A percentile compares a stretch with the other conserved stretches of the same genome.
phyloP scores from a whole-genome alignment of 179 eudicot genomes.

The Silene vulgaris region DNA sequence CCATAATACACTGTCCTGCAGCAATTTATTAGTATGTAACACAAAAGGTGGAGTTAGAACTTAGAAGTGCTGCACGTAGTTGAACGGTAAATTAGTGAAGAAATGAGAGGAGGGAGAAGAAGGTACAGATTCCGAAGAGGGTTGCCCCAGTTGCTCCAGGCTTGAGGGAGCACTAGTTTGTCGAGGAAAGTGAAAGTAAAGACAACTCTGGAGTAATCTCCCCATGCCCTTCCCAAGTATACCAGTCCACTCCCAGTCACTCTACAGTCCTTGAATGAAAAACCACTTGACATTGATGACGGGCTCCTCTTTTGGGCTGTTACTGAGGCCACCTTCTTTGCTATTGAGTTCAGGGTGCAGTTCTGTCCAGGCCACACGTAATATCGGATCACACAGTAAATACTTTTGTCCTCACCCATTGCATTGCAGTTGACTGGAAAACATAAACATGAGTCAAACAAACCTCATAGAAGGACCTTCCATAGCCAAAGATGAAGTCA shows the following conservation, averaged over 20 bases:
- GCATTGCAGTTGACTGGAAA: neutral
- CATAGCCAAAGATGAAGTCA: conserved; percentile 69
- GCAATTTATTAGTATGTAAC: neutral
- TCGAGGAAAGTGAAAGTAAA: conserved; percentile 66
- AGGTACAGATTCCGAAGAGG: conserved; percentile 39
- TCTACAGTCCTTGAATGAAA: conserved; percentile 55
- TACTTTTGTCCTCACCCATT: neutral
- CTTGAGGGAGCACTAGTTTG: conserved; percentile 46
- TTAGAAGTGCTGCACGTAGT: neutral
- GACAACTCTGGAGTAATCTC: conserved; percentile 52
- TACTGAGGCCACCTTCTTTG: conserved; percentile 51
- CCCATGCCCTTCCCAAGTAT: conserved; percentile 75
- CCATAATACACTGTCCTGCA: conserved; percentile 61
- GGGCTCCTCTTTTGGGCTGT: conserved; percentile 58
- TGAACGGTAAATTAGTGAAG: neutral
- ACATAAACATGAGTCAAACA: neutral
- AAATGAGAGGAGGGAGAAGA: conserved; percentile 3
- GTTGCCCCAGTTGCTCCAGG: conserved; percentile 59
- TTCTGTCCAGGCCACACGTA: conserved; percentile 29
- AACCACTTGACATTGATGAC: conserved; percentile 49
- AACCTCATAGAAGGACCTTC: conserved; percentile 59
- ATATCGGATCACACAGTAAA: neutral
- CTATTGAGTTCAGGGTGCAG: conserved; percentile 51
- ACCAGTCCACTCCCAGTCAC: conserved; percentile 53
- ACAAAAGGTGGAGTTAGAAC: neutral